Percentiles rank a stretch among this genome's conserved stretches.
These are phyloP conservation scores for Gaeumannomyces tritici DNA, from an alignment of 2,329 filamentous ascomycete species.

Conservation along the genomic window DNA sequence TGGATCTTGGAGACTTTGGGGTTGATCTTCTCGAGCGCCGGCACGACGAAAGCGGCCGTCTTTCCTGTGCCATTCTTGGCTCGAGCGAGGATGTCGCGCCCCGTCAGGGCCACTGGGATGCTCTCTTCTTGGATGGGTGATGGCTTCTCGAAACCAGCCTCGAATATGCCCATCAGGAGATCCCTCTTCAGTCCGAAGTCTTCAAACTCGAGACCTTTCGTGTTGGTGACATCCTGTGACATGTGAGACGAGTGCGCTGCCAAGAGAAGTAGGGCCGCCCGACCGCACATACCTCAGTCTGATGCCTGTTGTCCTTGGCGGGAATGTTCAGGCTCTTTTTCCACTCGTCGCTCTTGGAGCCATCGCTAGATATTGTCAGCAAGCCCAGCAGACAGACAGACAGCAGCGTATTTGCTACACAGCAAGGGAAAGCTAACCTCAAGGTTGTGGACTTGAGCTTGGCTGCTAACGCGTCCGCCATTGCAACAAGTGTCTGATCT, in stretches of 20 bases:
- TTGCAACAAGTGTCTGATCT: slow-evolving; percentile 15
- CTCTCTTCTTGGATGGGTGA: slow-evolving; percentile 99
- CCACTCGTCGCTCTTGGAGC: slow-evolving; percentile 54
- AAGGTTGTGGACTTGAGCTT: slow-evolving; percentile 44
- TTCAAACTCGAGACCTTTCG: slow-evolving; percentile 95
- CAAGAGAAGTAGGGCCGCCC: background rate
- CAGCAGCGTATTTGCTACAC: slow-evolving; percentile 9
- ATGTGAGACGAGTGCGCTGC: slow-evolving; percentile 6
- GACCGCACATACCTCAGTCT: slow-evolving; percentile 58
- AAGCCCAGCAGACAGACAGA: slow-evolving; percentile 5
- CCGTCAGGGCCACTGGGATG: slow-evolving; percentile 91
- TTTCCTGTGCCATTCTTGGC: slow-evolving; percentile 99
- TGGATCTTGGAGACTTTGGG: slow-evolving; percentile 95
- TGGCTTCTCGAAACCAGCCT: slow-evolving; percentile 96
- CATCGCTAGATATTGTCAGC: slow-evolving; percentile 34
- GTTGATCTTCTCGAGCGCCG: slow-evolving; percentile 90
- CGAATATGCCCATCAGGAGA: slow-evolving; percentile 97
- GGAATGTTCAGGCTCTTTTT: slow-evolving; percentile 65
- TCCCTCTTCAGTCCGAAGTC: slow-evolving; percentile 93
- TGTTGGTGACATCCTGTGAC: slow-evolving; percentile 86
- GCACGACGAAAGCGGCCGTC: slow-evolving; percentile 95
- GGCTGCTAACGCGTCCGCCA: slow-evolving; percentile 39
- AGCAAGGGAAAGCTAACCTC: slow-evolving; percentile 13
- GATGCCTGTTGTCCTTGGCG: slow-evolving; percentile 64
- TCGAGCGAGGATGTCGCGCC: slow-evolving; percentile 87